Evolutionary conservation across 2,329 filamentous ascomycete species (phyloP).

Genomic region (Calonectria pseudoreteaudii): DNA sequence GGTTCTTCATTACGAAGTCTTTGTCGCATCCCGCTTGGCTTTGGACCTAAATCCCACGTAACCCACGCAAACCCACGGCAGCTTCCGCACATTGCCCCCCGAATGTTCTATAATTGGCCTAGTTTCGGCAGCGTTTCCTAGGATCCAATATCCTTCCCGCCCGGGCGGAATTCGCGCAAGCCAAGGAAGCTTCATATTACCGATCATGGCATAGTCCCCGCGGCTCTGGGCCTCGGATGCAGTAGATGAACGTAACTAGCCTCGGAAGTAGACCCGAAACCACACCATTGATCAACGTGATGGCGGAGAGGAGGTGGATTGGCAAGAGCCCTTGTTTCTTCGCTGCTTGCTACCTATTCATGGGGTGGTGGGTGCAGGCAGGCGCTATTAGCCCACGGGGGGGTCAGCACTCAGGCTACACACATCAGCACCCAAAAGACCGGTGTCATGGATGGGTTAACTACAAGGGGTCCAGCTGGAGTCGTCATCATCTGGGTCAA

Average conservation of each 20-base stretch:
- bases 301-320: neutral
- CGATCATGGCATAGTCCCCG: conserved; percentile 18
- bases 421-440: neutral
- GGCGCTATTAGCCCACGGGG: neutral
- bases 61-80: conserved; percentile 10
- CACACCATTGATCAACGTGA: conserved; percentile 7
- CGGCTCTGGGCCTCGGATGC: neutral
- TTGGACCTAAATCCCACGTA: neutral
- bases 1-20: conserved; percentile 2
- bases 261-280: conserved; percentile 8
- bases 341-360: neutral
- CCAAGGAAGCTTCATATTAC: conserved; percentile 27
- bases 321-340: neutral
- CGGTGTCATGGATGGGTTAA: neutral
- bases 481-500: conserved; percentile 15
- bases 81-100: neutral
- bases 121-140: conserved; percentile 17
- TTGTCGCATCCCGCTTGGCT: neutral
- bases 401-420: neutral
- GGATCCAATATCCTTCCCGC: conserved; percentile 22
- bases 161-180: conserved; percentile 32
- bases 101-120: neutral
- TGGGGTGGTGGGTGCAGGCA: neutral
- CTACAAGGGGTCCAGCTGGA: conserved; percentile 11
- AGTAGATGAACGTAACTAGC: conserved; percentile 6